Conservation (phyloP, 768 basidiomycete species). For the Kockovaella imperatae region DNA sequence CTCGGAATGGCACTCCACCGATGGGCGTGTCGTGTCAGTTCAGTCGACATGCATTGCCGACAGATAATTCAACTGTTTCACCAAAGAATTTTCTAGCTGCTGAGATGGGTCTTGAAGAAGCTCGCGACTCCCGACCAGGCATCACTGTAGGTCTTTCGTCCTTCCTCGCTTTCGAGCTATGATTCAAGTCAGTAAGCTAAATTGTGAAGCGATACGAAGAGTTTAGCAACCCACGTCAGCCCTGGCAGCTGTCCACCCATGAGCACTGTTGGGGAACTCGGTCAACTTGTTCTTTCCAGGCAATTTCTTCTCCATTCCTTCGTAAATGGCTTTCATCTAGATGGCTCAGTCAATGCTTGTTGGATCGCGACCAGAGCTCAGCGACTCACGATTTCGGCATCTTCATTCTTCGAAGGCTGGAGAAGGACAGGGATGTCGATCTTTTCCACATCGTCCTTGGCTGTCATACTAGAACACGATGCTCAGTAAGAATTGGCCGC, state of each 20-base stretch:
- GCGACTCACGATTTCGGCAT: slow-evolving; percentile 51
- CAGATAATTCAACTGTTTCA: not conserved
- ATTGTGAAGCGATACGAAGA: not conserved
- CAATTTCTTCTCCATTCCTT: slow-evolving; percentile 22
- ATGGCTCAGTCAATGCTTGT: not conserved
- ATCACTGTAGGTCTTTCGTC: not conserved
- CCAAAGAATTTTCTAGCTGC: not conserved
- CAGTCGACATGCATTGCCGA: too few species aligned
- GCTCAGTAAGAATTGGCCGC: not conserved
- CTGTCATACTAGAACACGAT: slow-evolving; percentile 23
- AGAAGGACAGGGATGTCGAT: slow-evolving; percentile 54
- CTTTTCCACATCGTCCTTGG: slow-evolving; percentile 50
- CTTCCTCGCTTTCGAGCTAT: not conserved
- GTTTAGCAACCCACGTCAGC: slow-evolving; percentile 33
- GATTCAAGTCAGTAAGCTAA: not conserved
- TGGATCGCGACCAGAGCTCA: not conserved
- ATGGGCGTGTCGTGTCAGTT: too few species aligned
- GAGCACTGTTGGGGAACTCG: slow-evolving; percentile 19
- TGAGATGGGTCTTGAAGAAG: slow-evolving; percentile 13
- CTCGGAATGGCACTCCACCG: too few species aligned
- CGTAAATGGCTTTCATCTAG: slow-evolving; percentile 29
- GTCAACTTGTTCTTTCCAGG: slow-evolving; percentile 30
- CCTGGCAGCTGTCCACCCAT: slow-evolving; percentile 35
- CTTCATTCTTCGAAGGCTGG: slow-evolving; percentile 57
- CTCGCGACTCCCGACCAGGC: slow-evolving; percentile 10